phyloP scores from a whole-genome alignment of 371 early-diverging fungal genomes.

The Mortierella sp. region DNA sequence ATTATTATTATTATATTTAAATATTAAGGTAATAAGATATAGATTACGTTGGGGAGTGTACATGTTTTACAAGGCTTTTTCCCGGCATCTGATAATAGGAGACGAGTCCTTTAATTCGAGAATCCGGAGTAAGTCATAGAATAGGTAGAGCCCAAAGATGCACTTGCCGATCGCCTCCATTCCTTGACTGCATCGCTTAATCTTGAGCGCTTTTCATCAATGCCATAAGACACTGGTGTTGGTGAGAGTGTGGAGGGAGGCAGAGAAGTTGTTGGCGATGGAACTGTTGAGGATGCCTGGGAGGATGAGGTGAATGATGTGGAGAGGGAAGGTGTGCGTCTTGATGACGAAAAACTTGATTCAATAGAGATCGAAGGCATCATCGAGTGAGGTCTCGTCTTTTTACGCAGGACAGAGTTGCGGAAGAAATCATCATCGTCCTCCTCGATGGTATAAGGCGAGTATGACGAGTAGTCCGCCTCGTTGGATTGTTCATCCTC shows the following conservation, averaged over 20 bases:
- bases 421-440: constrained; percentile 49
- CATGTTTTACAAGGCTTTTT: not conserved
- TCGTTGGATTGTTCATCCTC: not conserved
- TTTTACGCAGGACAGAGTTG: constrained; percentile 41
- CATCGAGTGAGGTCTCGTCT: constrained; percentile 2
- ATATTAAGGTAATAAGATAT: too few species aligned
- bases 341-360: not conserved
- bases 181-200: constrained; percentile 46
- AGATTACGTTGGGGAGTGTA: not conserved
- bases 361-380: not conserved
- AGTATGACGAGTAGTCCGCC: not conserved
- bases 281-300: constrained; percentile 23
- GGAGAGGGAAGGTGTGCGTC: constrained; percentile 22
- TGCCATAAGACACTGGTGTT: constrained; percentile 3
- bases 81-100: not conserved
- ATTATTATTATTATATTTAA: too few species aligned
- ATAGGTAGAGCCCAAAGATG: constrained; percentile 3
- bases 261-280: constrained; percentile 29
- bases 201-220: constrained; percentile 43
- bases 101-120: not conserved
- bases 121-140: constrained; percentile 7
- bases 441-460: constrained; percentile 49
- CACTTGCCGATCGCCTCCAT: constrained; percentile 36
- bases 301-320: constrained; percentile 21
- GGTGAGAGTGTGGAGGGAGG: not conserved